Conservation (phyloP, 2,329 filamentous ascomycete species). For the Pseudogymnoascus pannorum region DNA sequence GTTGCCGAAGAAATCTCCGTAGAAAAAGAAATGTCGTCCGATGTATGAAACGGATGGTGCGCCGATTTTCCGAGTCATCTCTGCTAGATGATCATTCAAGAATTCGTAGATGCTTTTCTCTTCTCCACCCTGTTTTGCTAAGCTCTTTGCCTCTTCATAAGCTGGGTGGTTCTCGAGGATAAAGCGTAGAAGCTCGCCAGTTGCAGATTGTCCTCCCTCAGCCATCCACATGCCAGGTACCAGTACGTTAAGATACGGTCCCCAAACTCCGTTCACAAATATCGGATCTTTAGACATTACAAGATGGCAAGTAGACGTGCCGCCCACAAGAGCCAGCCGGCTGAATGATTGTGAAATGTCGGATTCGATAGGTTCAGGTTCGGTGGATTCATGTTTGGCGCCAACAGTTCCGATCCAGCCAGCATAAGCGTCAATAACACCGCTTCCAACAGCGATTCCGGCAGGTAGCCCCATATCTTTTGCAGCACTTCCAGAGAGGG, state of each 20-base stretch:
- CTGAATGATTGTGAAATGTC: conserved; percentile 90
- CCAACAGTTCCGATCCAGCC: conserved; percentile 99
- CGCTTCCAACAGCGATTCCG: conserved; percentile 87
- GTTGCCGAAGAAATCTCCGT: conserved; percentile 96
- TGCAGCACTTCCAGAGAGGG: conserved; percentile 75
- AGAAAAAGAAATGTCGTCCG: conserved; percentile 94
- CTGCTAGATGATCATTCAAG: conserved; percentile 77
- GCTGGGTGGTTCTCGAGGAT: conserved; percentile 93
- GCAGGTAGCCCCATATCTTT: conserved; percentile 74
- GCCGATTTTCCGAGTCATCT: conserved; percentile 59
- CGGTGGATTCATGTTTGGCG: conserved; percentile 68
- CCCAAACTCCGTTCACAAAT: conserved; percentile 95
- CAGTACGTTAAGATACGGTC: conserved; percentile 89
- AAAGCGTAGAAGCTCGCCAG: conserved; percentile 88
- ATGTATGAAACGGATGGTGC: conserved; percentile 79
- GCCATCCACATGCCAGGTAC: conserved; percentile 93
- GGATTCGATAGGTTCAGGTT: conserved; percentile 61
- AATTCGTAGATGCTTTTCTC: conserved; percentile 92
- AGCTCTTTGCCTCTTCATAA: conserved; percentile 69
- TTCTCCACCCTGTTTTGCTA: conserved; percentile 62
- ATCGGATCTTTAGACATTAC: conserved; percentile 91
- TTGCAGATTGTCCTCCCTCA: conserved; percentile 93
- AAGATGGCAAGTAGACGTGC: conserved; percentile 94
- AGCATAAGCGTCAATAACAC: conserved; percentile 96
- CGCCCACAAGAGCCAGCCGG: conserved; percentile 85